Base-by-base conservation (phyloP, 176 grass and related monocot genomes). In the Ensete ventricosum region DNA sequence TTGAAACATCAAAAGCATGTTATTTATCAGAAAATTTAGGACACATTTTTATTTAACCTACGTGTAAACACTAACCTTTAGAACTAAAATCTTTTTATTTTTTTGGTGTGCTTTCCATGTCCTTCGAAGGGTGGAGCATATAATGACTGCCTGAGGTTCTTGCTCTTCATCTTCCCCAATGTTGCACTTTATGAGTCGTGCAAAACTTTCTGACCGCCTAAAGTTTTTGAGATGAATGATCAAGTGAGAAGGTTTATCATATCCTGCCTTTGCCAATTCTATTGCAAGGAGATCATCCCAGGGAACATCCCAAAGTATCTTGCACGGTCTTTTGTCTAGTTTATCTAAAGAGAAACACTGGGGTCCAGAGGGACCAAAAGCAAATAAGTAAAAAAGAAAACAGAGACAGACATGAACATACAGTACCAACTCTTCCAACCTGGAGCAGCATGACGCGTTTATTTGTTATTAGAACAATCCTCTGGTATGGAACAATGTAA, bases 171-270 rank as follows among this genome's bases (percentile, higher is more conserved):
- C 73, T 64, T 85, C 81, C 9, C 84, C 84, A 76, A 83, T 54
- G 55, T 77, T 84, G 77, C 94, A 97, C 78, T 76, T 93, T 26
- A 97, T 91, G 67, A 90, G 84, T 52, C 88, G 89, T 81, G 88
- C 86, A 72, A 97, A 97, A 21, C 81, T 97, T 77, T 88, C 94
- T 71, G 85, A 83, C 67, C 88, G 90, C 80, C 70, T 85, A 82
- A 92, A 97, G 73, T 86, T 91, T 83, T 91, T 93, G 73, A 93
- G 85, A 90, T 97, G 94, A 71, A 97, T 87, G 55, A 97, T 93
- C 75, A 93, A 83, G 64, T 92, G 86, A 75, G 89, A 97, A 75
- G 94, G 94, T 67, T 75, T 93, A 19, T 73, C 76, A 69, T 91
- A 78, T 73, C 90, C 90, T 69, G 85, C 88, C 86, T 97, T 97